These are phyloP conservation scores for Sporothrix phasma DNA, from an alignment of 2,329 filamentous ascomycete genomes.

Conservation along the genomic window DNA sequence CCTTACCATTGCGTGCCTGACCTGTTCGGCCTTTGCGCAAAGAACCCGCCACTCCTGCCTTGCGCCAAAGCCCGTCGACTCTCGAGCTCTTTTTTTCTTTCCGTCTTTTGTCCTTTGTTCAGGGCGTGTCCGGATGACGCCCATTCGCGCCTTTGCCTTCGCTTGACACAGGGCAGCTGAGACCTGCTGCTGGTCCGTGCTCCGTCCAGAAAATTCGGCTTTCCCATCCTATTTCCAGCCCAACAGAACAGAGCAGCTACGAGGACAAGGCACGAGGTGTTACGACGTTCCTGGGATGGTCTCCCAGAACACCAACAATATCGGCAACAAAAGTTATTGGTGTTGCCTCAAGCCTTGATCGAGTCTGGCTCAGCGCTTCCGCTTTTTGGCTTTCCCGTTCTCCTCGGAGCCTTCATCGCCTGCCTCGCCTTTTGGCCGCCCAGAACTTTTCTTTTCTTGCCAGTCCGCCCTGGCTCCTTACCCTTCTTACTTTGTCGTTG, in stretches of 20 bases:
- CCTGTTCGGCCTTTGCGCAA: neutral
- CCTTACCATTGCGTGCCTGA: neutral
- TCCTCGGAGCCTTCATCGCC: neutral
- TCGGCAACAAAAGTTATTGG: neutral
- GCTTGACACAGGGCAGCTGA: too few species aligned
- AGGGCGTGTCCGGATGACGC: neutral
- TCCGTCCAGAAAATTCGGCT: conserved; percentile 3
- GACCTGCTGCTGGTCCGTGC: conserved; percentile 3
- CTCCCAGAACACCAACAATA: neutral
- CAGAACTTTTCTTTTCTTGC: neutral
- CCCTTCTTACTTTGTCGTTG: neutral
- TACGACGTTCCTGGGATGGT: neutral
- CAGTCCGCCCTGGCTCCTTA: neutral
- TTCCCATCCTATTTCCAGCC: conserved; percentile 6
- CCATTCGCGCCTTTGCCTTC: conserved; percentile 7
- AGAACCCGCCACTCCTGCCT: neutral
- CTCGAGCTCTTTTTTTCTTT: neutral
- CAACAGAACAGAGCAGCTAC: too few species aligned
- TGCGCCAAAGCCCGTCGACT: neutral
- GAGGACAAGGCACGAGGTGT: too few species aligned
- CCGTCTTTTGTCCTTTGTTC: neutral
- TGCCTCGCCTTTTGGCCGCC: neutral
- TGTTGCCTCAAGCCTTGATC: neutral
- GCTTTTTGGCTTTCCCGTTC: neutral
- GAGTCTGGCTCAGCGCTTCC: neutral